Conservation (phyloP, 495 filamentous ascomycete species). For the Hypoxylon fuscum region DNA sequence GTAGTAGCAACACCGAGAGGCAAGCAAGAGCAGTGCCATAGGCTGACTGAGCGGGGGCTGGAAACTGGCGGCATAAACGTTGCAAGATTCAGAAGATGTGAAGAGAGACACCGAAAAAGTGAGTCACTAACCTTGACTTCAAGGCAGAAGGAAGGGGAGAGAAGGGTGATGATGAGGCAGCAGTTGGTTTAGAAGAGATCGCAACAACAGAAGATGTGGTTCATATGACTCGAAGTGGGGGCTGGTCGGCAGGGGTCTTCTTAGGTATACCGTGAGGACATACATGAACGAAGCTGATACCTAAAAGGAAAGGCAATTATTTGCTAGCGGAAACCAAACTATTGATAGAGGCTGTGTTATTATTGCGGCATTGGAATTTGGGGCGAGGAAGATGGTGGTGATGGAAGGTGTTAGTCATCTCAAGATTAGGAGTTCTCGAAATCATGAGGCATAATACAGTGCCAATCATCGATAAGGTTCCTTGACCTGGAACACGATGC, state of each 20-base stretch:
- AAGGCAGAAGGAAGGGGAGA: conserved; percentile 29
- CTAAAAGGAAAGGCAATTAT: too few species aligned
- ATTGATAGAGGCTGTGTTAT: too few species aligned
- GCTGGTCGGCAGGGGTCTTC: neutral
- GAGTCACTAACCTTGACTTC: conserved; percentile 29
- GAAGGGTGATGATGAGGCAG: conserved; percentile 26
- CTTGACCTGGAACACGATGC: too few species aligned
- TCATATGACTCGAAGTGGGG: conserved; percentile 15
- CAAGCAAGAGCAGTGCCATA: conserved; percentile 31
- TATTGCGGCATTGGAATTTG: too few species aligned
- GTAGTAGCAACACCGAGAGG: conserved; percentile 12
- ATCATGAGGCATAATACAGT: too few species aligned
- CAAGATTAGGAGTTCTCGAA: too few species aligned
- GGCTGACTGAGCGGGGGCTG: conserved; percentile 32
- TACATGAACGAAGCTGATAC: too few species aligned
- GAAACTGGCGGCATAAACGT: conserved; percentile 1
- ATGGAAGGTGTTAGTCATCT: too few species aligned
- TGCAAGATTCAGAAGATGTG: conserved; percentile 8
- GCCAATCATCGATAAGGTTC: too few species aligned
- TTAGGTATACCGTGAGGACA: neutral
- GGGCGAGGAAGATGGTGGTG: too few species aligned
- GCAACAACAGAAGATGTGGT: conserved; percentile 7
- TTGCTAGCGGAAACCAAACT: too few species aligned
- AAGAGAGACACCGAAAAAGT: conserved; percentile 29
- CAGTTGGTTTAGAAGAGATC: conserved; percentile 8